Conservation (phyloP, 1,284 basidiomycete genomes). For the Polyporus tsugae region DNA sequence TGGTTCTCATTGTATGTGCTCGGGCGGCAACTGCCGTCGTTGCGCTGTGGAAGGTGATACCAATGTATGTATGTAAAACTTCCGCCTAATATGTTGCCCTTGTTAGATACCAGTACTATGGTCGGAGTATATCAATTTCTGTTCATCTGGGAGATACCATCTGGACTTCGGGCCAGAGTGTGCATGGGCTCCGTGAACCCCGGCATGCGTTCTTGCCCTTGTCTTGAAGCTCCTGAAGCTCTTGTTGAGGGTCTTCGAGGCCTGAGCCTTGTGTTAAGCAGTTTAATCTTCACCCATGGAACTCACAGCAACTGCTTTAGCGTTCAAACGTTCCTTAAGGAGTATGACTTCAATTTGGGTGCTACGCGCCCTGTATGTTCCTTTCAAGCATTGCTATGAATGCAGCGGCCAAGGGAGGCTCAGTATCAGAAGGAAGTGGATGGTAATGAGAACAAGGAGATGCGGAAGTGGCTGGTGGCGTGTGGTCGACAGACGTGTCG, state of each 20-base stretch:
- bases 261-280: not conserved
- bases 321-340: no score
- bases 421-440: no score
- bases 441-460: no score
- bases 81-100: slow-evolving; percentile 12
- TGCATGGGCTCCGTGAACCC: not conserved
- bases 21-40: not conserved
- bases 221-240: not conserved
- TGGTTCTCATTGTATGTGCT: slow-evolving; percentile 1
- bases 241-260: not conserved
- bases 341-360: no score
- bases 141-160: not conserved
- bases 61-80: slow-evolving; percentile 23
- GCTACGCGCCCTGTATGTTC: no score
- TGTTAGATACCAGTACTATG: slow-evolving; percentile 13
- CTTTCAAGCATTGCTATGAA: no score
- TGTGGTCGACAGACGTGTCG: no score
- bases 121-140: not conserved
- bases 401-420: no score
- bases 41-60: not conserved
- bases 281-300: no score
- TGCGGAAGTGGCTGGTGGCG: no score
- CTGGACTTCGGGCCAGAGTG: not conserved
- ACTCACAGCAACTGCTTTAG: no score
- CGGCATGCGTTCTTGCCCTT: not conserved